Percentiles rank a stretch among this genome's conserved stretches.
These are phyloP conservation scores for Pythium chondricola DNA, from an alignment of 352 stramenopile species.

Conservation along the genomic window DNA sequence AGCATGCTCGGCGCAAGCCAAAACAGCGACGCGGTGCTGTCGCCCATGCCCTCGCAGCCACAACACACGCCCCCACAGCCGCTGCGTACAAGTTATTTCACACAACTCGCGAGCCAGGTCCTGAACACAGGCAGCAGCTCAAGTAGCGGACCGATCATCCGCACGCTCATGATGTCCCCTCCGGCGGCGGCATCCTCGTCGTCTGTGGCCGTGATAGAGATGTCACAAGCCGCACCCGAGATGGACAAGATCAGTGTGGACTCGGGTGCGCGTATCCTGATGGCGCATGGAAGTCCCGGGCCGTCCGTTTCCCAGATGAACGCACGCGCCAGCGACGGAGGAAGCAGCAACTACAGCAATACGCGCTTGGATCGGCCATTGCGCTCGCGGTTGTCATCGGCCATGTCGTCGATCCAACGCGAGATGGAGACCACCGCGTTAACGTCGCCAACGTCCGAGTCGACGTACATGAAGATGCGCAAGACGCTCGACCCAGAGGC, in stretches of 20 bases:
- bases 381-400: slow-evolving; percentile 7
- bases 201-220: no score
- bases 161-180: slow-evolving; percentile 1
- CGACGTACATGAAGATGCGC: slow-evolving; percentile 18
- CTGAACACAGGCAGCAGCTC: slow-evolving; percentile 4
- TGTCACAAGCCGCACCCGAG: no score
- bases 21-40: neutral
- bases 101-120: slow-evolving; percentile 5
- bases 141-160: slow-evolving; percentile 1
- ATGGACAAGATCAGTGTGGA: slow-evolving; percentile 20
- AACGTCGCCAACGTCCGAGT: slow-evolving; percentile 6
- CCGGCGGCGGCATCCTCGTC: no score
- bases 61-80: no score
- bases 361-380: neutral
- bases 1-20: slow-evolving; percentile 4
- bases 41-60: neutral
- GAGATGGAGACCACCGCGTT: slow-evolving; percentile 12
- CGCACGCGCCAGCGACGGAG: neutral
- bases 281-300: slow-evolving; percentile 1
- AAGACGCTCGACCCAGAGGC: slow-evolving; percentile 18
- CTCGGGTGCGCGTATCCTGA: no score
- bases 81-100: slow-evolving; percentile 12
- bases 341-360: no score
- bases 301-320: slow-evolving; percentile 2
- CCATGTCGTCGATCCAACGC: slow-evolving; percentile 10